Conservation (phyloP, 768 basidiomycete species). For the Mycena galericulata region DNA sequence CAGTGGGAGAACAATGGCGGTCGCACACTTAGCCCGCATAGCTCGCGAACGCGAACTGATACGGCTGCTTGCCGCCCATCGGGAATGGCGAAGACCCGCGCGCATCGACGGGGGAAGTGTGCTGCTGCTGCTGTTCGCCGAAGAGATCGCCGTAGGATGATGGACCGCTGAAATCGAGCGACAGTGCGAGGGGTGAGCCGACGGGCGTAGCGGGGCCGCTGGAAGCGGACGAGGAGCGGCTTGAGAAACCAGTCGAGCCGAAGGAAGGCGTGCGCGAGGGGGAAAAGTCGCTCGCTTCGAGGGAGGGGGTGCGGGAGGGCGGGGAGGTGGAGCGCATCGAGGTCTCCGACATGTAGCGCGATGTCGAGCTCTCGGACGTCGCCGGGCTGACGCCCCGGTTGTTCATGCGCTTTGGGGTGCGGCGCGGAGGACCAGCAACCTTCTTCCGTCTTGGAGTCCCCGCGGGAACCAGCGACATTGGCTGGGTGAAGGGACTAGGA, state of each 20-base stretch:
- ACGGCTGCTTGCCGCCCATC: slow-evolving; percentile 10
- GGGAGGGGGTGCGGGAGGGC: slow-evolving; percentile 30
- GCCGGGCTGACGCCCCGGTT: slow-evolving; percentile 25
- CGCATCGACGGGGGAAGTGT: slow-evolving; percentile 11
- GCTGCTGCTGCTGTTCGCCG: slow-evolving; percentile 9
- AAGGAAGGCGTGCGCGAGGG: slow-evolving; percentile 30
- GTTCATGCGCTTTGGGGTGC: slow-evolving; percentile 22
- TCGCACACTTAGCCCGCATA: slow-evolving; percentile 4
- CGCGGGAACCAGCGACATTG: neutral
- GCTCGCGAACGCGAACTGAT: slow-evolving; percentile 16
- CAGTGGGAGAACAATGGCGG: neutral
- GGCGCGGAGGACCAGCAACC: slow-evolving; percentile 23
- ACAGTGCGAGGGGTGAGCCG: slow-evolving; percentile 17
- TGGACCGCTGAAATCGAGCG: slow-evolving; percentile 28
- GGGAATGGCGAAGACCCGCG: neutral
- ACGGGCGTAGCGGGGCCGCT: slow-evolving; percentile 32
- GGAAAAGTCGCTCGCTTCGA: slow-evolving; percentile 26
- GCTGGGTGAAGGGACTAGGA: slow-evolving; percentile 33
- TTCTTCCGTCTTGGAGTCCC: slow-evolving; percentile 17
- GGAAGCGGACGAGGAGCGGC: slow-evolving; percentile 24
- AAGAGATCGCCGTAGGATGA: slow-evolving; percentile 8
- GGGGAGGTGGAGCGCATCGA: slow-evolving; percentile 16
- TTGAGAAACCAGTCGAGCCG: slow-evolving; percentile 21
- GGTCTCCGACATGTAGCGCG: slow-evolving; percentile 13
- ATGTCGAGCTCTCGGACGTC: slow-evolving; percentile 16